Base-by-base conservation (phyloP, 2,329 filamentous ascomycete species). In the Camillea tinctor region DNA sequence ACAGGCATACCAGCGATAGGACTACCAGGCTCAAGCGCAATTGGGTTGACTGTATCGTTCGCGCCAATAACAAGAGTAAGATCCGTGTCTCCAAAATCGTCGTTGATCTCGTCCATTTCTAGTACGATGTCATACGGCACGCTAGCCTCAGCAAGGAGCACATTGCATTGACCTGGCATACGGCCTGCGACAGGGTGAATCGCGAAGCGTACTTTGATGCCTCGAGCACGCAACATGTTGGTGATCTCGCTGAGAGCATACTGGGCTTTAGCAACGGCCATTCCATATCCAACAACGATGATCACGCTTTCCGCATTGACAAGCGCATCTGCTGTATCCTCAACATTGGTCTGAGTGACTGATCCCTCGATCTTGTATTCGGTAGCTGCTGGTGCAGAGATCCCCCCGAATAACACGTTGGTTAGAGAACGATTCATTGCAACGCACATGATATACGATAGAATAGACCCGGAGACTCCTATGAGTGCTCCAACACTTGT, bases 71-170 rank as follows among this genome's bases (percentile, higher is more conserved):
- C 92, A 3, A 96, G 84, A 0, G 91, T 93, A 9, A 96, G 81
- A 69, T 96, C 93, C 0, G 93, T 96, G 24, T 95, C 90, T 6
- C 82, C 76, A 73, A 96, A 97, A 70, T 96, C 92, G 64, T 96
- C 92, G 74, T 96, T 97, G 77, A 96, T 96, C 79, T 97, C 93
- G 68, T 96, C 93, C 92, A 96, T 96, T 77, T 97, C 92, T 52
- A 96, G 82, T 24, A 96, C 92, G 58, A 96, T 94, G 68, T 97
- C 93, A 70, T 96, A 96, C 2, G 92, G 92, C 26, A 96, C 93
- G 36, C 85, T 89, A 1, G 93, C 93, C 74, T 97, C 93, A 0
- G 93, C 93, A 15, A 96, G 85, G 2, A 97, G 81, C 3, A 96
- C 92, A 70, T 97, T 96, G 78, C 92, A 96, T 76, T 96, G 93